Conservation (phyloP, 116 monocot species). For the Phalaenopsis hybrid region DNA sequence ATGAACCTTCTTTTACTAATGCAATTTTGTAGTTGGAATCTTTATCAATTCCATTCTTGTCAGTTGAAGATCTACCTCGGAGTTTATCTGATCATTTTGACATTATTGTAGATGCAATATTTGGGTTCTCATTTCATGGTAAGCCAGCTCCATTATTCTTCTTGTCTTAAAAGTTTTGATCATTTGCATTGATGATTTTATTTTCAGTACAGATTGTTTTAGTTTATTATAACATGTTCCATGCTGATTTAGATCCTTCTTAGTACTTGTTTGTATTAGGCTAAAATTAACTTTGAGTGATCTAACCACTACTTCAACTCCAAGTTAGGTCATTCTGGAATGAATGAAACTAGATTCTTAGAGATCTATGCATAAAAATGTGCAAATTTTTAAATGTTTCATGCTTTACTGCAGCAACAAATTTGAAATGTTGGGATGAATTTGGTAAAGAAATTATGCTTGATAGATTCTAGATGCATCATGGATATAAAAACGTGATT, state of each 20-base stretch:
- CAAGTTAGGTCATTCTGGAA: background rate
- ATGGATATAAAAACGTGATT: background rate
- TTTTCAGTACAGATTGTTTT: background rate
- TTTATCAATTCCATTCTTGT: constrained; percentile 61
- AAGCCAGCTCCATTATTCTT: constrained; percentile 11
- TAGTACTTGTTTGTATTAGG: background rate
- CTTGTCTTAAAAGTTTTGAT: constrained; percentile 1
- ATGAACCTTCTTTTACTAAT: constrained; percentile 5
- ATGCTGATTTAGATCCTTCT: background rate
- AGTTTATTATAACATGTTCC: background rate
- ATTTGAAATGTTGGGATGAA: background rate
- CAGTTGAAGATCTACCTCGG: constrained; percentile 69
- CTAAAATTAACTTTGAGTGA: background rate
- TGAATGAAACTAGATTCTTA: background rate
- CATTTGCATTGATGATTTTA: background rate
- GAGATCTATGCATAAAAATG: background rate
- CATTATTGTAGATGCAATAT: constrained; percentile 82
- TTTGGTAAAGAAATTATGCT: background rate
- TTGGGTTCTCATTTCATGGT: constrained; percentile 99
- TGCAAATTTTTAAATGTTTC: background rate
- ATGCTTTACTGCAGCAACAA: background rate
- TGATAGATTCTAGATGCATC: background rate
- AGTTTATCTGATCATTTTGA: constrained; percentile 71
- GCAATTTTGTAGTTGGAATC: constrained; percentile 66
- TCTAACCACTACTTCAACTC: background rate